Evolutionary conservation across 2,329 filamentous ascomycete species (phyloP).

Genomic region (Trichoderma simmonsii): DNA sequence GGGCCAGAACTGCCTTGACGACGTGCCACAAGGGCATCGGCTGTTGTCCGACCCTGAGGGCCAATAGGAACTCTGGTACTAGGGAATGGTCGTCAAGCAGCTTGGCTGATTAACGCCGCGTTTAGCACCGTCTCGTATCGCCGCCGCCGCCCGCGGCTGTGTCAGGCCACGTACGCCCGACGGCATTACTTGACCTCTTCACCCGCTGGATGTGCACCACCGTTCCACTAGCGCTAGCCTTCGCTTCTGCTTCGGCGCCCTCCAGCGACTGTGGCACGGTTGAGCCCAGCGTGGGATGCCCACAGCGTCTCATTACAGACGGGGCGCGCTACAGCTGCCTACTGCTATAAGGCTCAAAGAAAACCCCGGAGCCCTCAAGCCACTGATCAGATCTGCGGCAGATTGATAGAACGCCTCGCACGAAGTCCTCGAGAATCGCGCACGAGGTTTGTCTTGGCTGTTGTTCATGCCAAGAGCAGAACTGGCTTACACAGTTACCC

Average conservation of each 20-base stretch:
- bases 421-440: background rate
- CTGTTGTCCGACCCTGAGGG: slow-evolving; percentile 4
- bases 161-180: slow-evolving; percentile 20
- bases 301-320: background rate
- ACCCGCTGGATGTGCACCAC: slow-evolving; percentile 9
- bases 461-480: background rate
- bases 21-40: slow-evolving; percentile 3
- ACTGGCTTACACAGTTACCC: background rate
- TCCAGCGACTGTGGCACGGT: background rate
- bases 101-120: slow-evolving; percentile 18
- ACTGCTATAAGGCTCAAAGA: background rate
- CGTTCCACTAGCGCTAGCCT: slow-evolving; percentile 11
- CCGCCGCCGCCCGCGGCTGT: slow-evolving; percentile 22
- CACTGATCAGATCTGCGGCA: background rate
- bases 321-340: background rate
- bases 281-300: background rate
- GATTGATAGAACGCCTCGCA: background rate
- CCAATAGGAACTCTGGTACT: slow-evolving; percentile 13
- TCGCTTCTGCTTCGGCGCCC: slow-evolving; percentile 10
- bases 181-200: background rate
- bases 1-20: background rate
- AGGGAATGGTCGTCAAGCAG: slow-evolving; percentile 1
- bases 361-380: background rate
- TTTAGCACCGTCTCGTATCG: slow-evolving; percentile 21
- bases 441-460: background rate